Evolutionary conservation across 2,329 filamentous ascomycete species (phyloP).

Genomic region (Beauveria scarabaeidicola): DNA sequence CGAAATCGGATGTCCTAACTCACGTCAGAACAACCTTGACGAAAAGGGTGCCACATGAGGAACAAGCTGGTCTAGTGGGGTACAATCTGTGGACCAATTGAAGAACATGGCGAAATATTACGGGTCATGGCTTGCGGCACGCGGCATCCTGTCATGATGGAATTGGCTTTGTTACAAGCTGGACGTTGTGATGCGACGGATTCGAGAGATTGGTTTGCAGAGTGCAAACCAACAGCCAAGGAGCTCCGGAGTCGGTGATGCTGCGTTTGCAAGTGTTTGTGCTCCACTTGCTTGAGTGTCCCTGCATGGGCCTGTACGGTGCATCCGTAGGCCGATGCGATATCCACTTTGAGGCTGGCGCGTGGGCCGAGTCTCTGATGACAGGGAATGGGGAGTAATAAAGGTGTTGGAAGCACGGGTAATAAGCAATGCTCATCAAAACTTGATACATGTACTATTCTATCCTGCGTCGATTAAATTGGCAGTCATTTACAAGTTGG

Average conservation of each 20-base stretch:
- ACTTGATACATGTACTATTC: no score
- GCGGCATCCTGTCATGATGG: no score
- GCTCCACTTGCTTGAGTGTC: background rate
- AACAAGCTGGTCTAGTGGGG: background rate
- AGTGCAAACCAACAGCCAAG: background rate
- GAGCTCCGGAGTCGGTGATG: conserved; percentile 6
- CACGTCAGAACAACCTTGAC: background rate
- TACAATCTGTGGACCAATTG: no score
- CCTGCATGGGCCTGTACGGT: background rate
- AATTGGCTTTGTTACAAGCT: background rate
- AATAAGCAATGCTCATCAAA: no score
- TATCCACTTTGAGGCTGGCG: background rate
- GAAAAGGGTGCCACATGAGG: background rate
- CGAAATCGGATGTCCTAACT: background rate
- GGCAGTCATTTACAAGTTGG: no score
- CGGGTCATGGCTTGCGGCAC: no score
- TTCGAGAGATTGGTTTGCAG: background rate
- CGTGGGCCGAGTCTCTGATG: background rate
- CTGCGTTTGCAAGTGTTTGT: background rate
- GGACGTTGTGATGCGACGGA: background rate
- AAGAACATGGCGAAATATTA: no score
- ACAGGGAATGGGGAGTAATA: no score
- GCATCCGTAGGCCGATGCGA: background rate
- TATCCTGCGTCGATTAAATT: no score
- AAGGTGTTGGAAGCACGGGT: no score